Evolutionary conservation across 306 rosid species (phyloP).

Genomic region (Senna tora): DNA sequence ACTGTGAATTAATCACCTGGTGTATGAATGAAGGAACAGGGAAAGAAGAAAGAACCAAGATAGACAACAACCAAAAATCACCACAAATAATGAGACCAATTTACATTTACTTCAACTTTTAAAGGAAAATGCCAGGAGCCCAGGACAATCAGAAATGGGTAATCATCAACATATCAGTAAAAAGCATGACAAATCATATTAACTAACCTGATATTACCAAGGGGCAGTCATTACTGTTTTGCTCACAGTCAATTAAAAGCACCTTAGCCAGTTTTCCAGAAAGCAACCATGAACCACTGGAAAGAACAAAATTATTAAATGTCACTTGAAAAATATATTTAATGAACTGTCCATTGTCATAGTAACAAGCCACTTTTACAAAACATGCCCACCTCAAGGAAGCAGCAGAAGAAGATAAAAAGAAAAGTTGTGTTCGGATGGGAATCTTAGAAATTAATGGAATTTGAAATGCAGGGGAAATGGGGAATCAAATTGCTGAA

Average conservation of each 20-base stretch:
- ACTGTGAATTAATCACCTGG: background rate
- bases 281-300: conserved; percentile 85
- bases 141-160: conserved; percentile 24
- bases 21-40: background rate
- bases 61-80: conserved; percentile 11
- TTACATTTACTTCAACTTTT: conserved; percentile 4
- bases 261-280: conserved; percentile 82
- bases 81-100: background rate
- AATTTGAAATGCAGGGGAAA: background rate
- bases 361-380: conserved; percentile 1
- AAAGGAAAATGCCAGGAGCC: conserved; percentile 9
- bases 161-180: conserved; percentile 9
- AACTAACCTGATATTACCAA: conserved; percentile 72
- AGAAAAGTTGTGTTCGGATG: background rate
- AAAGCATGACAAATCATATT: conserved; percentile 27
- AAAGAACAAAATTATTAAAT: conserved; percentile 38
- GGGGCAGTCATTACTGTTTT: conserved; percentile 62
- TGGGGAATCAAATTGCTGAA: no score
- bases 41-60: conserved; percentile 6
- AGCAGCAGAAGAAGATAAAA: background rate
- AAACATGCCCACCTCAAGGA: conserved; percentile 20
- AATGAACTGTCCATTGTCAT: conserved; percentile 15
- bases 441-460: background rate
- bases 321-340: conserved; percentile 30
- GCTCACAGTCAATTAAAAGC: conserved; percentile 82